Base-by-base conservation (phyloP, 306 rosid genomes). In the Rosa persica region DNA sequence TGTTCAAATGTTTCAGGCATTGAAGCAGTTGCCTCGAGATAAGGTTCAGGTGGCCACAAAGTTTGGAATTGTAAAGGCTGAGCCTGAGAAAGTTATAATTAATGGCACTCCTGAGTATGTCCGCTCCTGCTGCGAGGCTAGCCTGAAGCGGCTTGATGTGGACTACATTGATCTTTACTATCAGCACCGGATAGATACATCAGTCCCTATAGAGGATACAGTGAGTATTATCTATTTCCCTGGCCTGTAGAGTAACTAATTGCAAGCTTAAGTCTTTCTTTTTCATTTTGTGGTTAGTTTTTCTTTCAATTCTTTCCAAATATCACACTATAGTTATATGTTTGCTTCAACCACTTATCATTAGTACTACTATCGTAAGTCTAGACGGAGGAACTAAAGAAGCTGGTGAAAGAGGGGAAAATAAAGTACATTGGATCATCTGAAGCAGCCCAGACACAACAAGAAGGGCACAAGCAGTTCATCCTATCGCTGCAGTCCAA, bases 91-190 rank as follows among this genome's bases (percentile, higher is more conserved):
- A 58, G 65, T 58, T 23, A 25, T 58, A 6, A 11, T 58, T 11
- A 23, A 58, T 23, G 65, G 65, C 36, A 58, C 65, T 36, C 70
- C 44, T 65, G 46, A 65, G 10, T 65, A 65, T 65, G 70, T 65
- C 22, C 12, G 70, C 9, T 72, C 25, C 40, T 30, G 90, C 73
- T 81, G 91, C 25, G 94, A 90, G 86, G 83, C 79, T 65, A 92
- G 98, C 57, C 89, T 92, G 55, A 85, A 82, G 71, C 90, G 96
- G 12, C 98, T 90, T 42, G 94, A 81, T 11, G 88, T 92, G 0
- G 87, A 89, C 16, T 94, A 84, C 83, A 94, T 94, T 34, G 97
- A 94, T 77, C 93, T 94, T 58, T 92, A 86, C 75, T 92, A 92
- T 83, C 92, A 86, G 83, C 98, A 94, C 81, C 83, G 96, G 0